Percentiles rank a stretch among this genome's conserved stretches.
Conservation (phyloP, 2,329 filamentous ascomycete species). For the Pseudonectria foliicola region DNA sequence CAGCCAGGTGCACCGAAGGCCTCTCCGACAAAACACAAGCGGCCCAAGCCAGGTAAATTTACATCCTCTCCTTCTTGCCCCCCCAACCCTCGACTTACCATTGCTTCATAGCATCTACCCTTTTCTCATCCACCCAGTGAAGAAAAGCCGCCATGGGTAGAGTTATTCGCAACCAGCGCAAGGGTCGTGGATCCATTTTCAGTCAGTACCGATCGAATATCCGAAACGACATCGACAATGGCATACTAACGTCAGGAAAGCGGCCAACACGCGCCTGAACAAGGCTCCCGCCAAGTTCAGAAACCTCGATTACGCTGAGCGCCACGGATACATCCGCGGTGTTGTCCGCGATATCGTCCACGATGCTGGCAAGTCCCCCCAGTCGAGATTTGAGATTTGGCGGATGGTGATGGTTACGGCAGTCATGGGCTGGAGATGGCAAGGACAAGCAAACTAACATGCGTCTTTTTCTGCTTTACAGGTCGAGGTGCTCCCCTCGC, state of each 20-base stretch:
- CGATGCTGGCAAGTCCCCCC: constrained; percentile 63
- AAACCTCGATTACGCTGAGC: constrained; percentile 91
- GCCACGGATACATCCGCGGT: constrained; percentile 95
- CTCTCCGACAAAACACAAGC: constrained; percentile 34
- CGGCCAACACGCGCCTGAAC: constrained; percentile 82
- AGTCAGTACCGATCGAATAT: constrained; percentile 34
- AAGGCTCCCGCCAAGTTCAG: constrained; percentile 84
- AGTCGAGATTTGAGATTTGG: background rate
- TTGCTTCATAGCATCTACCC: constrained; percentile 26
- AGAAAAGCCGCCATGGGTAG: constrained; percentile 43
- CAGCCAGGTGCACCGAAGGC: constrained; percentile 19
- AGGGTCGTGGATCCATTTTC: constrained; percentile 54
- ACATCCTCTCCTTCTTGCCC: constrained; percentile 17
- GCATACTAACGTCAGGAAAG: constrained; percentile 37
- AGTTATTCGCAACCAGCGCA: constrained; percentile 61
- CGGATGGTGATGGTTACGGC: background rate
- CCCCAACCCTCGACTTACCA: constrained; percentile 23
- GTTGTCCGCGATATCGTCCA: constrained; percentile 99
- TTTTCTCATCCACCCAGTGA: constrained; percentile 26
- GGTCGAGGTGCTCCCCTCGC: constrained; percentile 92
- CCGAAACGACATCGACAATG: constrained; percentile 17
- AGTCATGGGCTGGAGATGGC: constrained; percentile 18
- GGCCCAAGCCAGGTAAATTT: constrained; percentile 33
- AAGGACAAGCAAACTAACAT: background rate
- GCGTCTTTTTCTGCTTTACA: constrained; percentile 16